Percentiles rank a stretch among this genome's conserved stretches.
Conservation (phyloP, 140 eudicot species). For the Oenanthe javanica region DNA sequence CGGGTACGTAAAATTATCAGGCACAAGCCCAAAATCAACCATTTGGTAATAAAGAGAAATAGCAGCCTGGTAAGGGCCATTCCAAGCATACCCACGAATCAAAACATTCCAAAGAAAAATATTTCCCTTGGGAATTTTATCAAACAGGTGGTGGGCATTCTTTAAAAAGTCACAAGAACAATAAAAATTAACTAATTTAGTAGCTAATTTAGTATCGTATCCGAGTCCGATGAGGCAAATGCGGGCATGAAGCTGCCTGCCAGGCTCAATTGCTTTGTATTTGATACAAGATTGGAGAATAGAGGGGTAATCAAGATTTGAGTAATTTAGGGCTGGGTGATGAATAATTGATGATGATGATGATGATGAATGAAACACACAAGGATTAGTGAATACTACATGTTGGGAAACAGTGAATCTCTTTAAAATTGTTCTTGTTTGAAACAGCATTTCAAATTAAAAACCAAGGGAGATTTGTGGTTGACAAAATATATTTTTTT, state of each 20-base stretch:
- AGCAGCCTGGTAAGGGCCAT: conserved; percentile 55
- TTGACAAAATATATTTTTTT: too few species aligned
- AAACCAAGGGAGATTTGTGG: too few species aligned
- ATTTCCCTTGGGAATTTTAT: conserved; percentile 51
- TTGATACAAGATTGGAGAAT: conserved; percentile 40
- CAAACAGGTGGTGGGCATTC: conserved; percentile 65
- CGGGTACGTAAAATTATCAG: conserved; percentile 73
- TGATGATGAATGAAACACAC: conserved; percentile 9
- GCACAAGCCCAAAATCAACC: conserved; percentile 52
- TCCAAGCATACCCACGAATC: conserved; percentile 87
- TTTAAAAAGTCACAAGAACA: conserved; percentile 28
- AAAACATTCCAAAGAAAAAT: conserved; percentile 69
- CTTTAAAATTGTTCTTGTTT: conserved; percentile 18
- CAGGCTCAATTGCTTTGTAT: conserved; percentile 57
- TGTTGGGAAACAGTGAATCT: conserved; percentile 16
- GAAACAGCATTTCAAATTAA: conserved; percentile 23
- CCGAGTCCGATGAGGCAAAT: conserved; percentile 42
- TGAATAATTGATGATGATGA: background rate
- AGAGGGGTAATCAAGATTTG: conserved; percentile 29
- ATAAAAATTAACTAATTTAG: conserved; percentile 58
- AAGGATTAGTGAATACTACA: background rate
- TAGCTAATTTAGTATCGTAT: conserved; percentile 40
- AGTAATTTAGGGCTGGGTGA: conserved; percentile 9
- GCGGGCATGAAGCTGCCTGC: conserved; percentile 72
- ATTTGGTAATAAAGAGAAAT: conserved; percentile 37